Evolutionary conservation across 768 basidiomycete genomes (phyloP), one percentile per base, ranked within the genome.

Genomic region (Suillus clintonianus): DNA sequence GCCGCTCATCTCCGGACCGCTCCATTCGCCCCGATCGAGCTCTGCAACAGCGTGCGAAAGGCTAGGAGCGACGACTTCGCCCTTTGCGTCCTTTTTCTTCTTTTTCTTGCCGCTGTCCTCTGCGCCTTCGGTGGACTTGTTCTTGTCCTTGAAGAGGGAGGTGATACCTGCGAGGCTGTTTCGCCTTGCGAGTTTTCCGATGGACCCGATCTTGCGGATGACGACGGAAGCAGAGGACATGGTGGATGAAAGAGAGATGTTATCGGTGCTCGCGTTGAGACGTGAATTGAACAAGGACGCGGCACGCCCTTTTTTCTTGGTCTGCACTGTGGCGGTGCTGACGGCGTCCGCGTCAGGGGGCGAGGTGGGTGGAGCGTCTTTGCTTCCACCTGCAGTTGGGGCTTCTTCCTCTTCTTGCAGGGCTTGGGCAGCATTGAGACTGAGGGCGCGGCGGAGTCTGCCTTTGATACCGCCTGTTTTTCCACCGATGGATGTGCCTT

Each of bases 151-250:
- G 84, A 99, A 97, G 62, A 98, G 80, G 56, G 91, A 92, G 22
- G 95, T 94, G 74, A 98, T 95, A 34, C 94, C 91, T 60, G 92
- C 90, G 45, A 98, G 78, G 42, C 92, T 94, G 73, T 96, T 97
- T 50, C 95, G 83, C 58, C 95, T 80, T 10, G 94, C 93, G 17
- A 97, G 84, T 76, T 92, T 94, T 37, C 94, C 93, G 78, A 97
- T 89, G 43, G 89, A 88, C 4, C 96, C 92, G 54, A 99, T 88
- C 80, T 97, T 99, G 68, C 96, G 86, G 70, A 97, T 96, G 86
- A 99, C 97, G 74, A 98, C 91, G 50, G 92, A 94, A 24, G 97
- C 97, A 58, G 91, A 94, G 66, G 91, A 93, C 69, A 97, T 96
- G 51, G 97, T 97, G 9, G 93, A 95, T 22, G 90, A 92, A 43